Evolutionary conservation across 805 yeast genomes (phyloP).

Genomic region (Yarrowia porcina): DNA sequence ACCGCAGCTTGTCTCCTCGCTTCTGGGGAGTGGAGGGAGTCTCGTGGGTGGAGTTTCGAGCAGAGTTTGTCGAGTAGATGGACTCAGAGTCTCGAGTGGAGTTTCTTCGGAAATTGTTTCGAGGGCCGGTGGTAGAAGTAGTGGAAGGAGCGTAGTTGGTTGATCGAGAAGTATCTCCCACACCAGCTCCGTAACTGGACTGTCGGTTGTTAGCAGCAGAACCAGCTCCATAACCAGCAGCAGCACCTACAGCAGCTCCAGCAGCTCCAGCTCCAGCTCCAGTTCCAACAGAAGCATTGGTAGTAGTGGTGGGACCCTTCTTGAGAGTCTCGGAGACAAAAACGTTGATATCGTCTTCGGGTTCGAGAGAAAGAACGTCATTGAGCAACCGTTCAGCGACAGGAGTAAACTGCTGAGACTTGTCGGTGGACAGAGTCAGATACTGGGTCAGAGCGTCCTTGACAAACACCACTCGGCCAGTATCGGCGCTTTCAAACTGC

Average conservation of each 20-base stretch:
- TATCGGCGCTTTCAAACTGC: conserved; percentile 70
- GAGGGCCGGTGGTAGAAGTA: conserved; percentile 11
- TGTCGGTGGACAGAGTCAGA: conserved; percentile 58
- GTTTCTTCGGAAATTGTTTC: conserved; percentile 13
- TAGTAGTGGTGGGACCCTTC: neutral
- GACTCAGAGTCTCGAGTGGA: conserved; percentile 25
- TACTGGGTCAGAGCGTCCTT: conserved; percentile 65
- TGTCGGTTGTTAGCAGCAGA: neutral
- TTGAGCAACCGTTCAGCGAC: conserved; percentile 64
- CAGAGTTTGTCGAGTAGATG: conserved; percentile 15
- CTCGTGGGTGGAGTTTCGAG: conserved; percentile 31
- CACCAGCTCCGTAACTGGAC: neutral
- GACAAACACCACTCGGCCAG: conserved; percentile 55
- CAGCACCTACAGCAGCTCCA: neutral
- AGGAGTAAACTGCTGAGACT: conserved; percentile 44
- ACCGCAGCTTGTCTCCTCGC: conserved; percentile 33
- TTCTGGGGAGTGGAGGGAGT: neutral
- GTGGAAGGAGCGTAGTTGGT: conserved; percentile 3
- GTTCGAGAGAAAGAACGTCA: conserved; percentile 60
- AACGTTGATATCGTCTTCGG: conserved; percentile 56
- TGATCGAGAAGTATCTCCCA: neutral
- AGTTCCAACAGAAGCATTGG: neutral
- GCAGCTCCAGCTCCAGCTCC: neutral
- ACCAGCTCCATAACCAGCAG: neutral
- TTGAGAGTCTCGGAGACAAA: conserved; percentile 44